Evolutionary conservation across 306 rosid genomes (phyloP), one percentile per base, ranked within the genome.

Genomic region (Gastrolobium bilobum): DNA sequence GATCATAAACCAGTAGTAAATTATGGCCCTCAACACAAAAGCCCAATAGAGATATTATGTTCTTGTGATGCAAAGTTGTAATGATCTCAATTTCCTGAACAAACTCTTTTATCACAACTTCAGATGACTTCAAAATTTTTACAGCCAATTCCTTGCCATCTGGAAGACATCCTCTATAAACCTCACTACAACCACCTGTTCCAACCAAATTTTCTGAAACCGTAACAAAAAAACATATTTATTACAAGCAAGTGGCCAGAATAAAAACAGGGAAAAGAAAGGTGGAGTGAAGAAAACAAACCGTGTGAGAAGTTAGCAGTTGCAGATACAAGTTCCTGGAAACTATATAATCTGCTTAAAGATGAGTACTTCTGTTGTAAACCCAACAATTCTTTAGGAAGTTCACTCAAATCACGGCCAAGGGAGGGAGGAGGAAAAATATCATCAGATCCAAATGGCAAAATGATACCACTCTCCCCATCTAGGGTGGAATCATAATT

Each of bases 131-230:
- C 91, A 95, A 82, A 83, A 86, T 89, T 88, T 95, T 95, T 83
- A 95, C 99, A 2, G 99, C 99, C 82, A 90, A 59, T 78, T 93
- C 96, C 79, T 86, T 89, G 76, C 94, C 94, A 81, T 91, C 97
- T 1, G 85, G 85, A 79, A 91, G 93, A 84, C 79, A 56, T 71
- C 99, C 99, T 85, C 86, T 86, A 81, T 91, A 95, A 77, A 95
- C 99, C 80, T 71, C 67, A 85, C 99, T 90, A 78, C 96, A 84
- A 46, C 99, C 99, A 73, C 99, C 99, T 85, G 77, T 85, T 42
- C 99, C 99, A 71, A 89, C 90, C 91, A 95, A 69, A 77, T 93
- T 87, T 84, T 86, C 99, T 95, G 85, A 76, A 83, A 69, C 76
- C 26, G 61, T 29, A 60, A 76, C 40, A 30, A 26, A 8, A 75